Conservation (phyloP, 176 grass and related monocot genomes). For the Bothriochloa decipiens region DNA sequence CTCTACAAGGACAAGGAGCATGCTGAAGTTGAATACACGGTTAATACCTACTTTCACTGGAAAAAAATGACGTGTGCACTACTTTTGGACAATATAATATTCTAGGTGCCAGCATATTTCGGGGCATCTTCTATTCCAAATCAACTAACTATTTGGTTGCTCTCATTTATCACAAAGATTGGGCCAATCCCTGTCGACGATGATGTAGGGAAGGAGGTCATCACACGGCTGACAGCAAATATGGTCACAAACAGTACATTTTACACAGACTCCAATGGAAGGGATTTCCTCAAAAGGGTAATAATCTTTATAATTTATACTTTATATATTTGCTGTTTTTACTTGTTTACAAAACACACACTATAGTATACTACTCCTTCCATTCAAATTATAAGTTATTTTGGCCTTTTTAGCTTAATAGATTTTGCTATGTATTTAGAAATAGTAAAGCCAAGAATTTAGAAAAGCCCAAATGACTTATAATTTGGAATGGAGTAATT, state of each 20-base stretch:
- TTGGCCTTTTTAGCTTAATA: too few species aligned
- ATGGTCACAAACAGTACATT: conserved; percentile 77
- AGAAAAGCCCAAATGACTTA: too few species aligned
- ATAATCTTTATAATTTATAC: neutral
- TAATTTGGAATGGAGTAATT: too few species aligned
- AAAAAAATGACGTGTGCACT: too few species aligned
- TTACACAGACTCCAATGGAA: conserved; percentile 89
- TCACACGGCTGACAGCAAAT: conserved; percentile 71
- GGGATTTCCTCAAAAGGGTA: conserved; percentile 94
- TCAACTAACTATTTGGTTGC: neutral
- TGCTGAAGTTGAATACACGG: conserved; percentile 94
- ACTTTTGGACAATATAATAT: neutral
- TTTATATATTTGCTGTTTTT: neutral
- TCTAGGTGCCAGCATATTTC: neutral
- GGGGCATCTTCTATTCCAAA: neutral
- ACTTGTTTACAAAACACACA: neutral
- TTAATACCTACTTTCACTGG: conserved; percentile 35
- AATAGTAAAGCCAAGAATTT: too few species aligned
- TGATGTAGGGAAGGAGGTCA: conserved; percentile 71
- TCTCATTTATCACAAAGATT: conserved; percentile 62
- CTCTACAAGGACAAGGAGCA: conserved; percentile 89
- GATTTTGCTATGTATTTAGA: too few species aligned
- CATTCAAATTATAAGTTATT: too few species aligned
- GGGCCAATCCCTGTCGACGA: conserved; percentile 78
- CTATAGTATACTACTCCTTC: too few species aligned